Evolutionary conservation across 2,329 filamentous ascomycete species (phyloP).

Genomic region (Trichoderma afroharzianum): DNA sequence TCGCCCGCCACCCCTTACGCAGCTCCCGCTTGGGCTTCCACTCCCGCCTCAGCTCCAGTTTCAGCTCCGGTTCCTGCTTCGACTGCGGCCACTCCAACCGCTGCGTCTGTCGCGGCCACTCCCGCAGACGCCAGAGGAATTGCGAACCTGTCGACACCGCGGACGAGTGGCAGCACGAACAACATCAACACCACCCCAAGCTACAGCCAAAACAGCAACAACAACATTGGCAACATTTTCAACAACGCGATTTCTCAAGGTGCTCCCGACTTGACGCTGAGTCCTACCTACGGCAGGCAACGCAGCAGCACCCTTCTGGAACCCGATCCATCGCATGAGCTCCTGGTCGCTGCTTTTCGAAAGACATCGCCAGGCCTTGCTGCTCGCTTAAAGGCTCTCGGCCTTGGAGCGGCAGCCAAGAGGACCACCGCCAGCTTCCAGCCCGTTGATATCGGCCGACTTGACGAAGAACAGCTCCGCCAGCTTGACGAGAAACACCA

Average conservation of each 20-base stretch:
- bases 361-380: slow-evolving; percentile 63
- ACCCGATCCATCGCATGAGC: slow-evolving; percentile 25
- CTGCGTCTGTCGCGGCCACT: neutral
- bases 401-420: slow-evolving; percentile 47
- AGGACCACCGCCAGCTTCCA: slow-evolving; percentile 31
- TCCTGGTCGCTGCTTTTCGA: slow-evolving; percentile 37
- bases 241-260: neutral
- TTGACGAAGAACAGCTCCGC: slow-evolving; percentile 66
- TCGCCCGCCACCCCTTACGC: slow-evolving; percentile 4
- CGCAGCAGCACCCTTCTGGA: slow-evolving; percentile 13
- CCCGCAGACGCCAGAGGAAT: neutral
- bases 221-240: slow-evolving; percentile 5
- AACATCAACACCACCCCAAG: neutral
- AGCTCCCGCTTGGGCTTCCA: neutral
- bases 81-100: neutral
- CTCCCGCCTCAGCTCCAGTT: neutral
- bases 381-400: slow-evolving; percentile 61
- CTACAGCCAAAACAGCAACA: slow-evolving; percentile 17
- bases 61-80: neutral
- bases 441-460: slow-evolving; percentile 57
- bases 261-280: neutral
- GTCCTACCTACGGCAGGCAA: slow-evolving; percentile 1
- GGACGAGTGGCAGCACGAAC: neutral
- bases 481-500: slow-evolving; percentile 66
- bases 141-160: neutral